Conservation (phyloP, 805 yeast species). For the Saccharomycopsis javanensis region DNA sequence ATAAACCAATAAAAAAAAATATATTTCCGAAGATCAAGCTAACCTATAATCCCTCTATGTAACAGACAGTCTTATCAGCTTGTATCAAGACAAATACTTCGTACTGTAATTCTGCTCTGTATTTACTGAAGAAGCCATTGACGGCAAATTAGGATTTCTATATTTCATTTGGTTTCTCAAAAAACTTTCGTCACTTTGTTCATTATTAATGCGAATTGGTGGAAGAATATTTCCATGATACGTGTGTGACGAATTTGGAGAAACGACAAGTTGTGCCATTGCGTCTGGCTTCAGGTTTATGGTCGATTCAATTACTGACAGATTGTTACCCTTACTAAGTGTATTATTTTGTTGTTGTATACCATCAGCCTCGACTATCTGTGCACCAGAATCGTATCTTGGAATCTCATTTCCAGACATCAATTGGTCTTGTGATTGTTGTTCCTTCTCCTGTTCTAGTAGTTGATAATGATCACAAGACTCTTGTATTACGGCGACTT, state of each 20-base stretch:
- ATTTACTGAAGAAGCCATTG: background rate
- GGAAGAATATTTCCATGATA: constrained; percentile 18
- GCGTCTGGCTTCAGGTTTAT: background rate
- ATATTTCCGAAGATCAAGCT: too few species aligned
- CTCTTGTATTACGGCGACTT: too few species aligned
- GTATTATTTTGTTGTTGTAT: background rate
- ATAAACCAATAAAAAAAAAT: background rate
- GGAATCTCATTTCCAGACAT: too few species aligned
- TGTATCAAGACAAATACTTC: background rate
- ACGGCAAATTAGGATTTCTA: constrained; percentile 17
- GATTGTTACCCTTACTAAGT: background rate
- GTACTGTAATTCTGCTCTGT: background rate
- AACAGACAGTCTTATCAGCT: too few species aligned
- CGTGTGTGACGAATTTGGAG: background rate
- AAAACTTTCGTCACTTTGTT: constrained; percentile 9
- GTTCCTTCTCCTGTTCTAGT: too few species aligned
- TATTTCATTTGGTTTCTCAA: constrained; percentile 8
- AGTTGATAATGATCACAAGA: too few species aligned
- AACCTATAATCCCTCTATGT: too few species aligned
- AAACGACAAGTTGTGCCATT: background rate
- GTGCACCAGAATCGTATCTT: too few species aligned
- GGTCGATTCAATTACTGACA: background rate
- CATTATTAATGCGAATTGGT: constrained; percentile 6
- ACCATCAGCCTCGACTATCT: too few species aligned
- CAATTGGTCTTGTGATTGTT: too few species aligned